Evolutionary conservation across 2,329 filamentous ascomycete species (phyloP), one percentile per base, ranked within the genome.

Genomic region (Curvularia hawaiiensis): DNA sequence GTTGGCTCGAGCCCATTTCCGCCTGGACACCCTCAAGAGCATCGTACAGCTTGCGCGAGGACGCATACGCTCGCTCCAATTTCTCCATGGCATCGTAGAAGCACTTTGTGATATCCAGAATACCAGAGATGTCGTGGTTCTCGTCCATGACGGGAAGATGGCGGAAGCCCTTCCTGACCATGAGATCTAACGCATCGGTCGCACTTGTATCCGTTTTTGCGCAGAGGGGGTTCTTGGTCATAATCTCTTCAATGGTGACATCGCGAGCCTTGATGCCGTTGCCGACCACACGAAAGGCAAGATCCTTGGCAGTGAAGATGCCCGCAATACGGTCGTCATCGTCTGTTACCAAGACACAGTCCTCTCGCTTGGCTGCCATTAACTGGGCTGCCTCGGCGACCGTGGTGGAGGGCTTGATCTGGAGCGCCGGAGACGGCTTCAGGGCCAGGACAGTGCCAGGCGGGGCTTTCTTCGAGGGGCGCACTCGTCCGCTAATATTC

Each of bases 31-130:
- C 95, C 79, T 99, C 95, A 57, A 99, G 82, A 33, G 95, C 95
- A 82, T 98, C 95, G 77, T 99, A 98, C 22, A 99, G 85, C 79
- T 97, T 97, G 67, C 95, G 88, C n/a, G 95, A 99, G 16, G 95
- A 98, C 64, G 92, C 92, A 77, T 99, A 99, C 50, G 95, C 95
- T 50, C 95, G 90, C 82, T 99, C 95, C 59, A 99, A 82, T 83
- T 99, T 99, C 83, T 99, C 95, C 95, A 99, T 99, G 43, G 95
- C 95, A 79, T 99, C 95, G 79, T 99, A 99, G 79, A 99, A 99
- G 80, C 95, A 99, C 80, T 98, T 99, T 56, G 95, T 99, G 70
- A 99, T 99, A 78, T 99, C 95, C 53, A 99, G 82, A 66, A 99
- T 93, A 82, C 95, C 95, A 8, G 93, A 96, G 62, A 99, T 99